Conservation (phyloP, 768 basidiomycete genomes). For the Mycena vulgaris region DNA sequence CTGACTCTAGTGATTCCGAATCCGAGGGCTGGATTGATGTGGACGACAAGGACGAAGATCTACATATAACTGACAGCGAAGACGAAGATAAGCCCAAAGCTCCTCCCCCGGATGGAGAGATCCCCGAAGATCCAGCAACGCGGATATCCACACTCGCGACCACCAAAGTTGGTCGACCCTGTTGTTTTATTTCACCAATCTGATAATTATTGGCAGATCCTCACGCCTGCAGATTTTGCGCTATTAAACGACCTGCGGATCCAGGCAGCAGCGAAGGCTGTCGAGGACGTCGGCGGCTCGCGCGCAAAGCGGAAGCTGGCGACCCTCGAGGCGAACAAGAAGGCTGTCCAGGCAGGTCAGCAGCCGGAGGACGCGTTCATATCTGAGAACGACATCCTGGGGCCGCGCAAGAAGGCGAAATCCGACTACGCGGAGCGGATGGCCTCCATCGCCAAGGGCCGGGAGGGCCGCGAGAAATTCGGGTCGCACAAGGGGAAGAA, state of each 20-base stretch:
- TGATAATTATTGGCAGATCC: conserved; percentile 71
- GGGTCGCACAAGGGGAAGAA: conserved; percentile 94
- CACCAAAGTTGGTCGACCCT: conserved; percentile 71
- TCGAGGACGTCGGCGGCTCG: conserved; percentile 78
- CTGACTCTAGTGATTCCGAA: conserved; percentile 72
- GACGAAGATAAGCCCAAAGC: conserved; percentile 73
- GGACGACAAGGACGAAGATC: conserved; percentile 69
- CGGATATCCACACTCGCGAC: conserved; percentile 81
- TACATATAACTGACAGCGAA: conserved; percentile 91
- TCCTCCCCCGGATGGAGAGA: conserved; percentile 47
- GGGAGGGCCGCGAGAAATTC: conserved; percentile 96
- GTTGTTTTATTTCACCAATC: neutral
- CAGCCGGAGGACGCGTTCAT: conserved; percentile 75
- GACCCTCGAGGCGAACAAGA: conserved; percentile 80
- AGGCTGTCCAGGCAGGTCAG: conserved; percentile 62
- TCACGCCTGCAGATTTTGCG: conserved; percentile 97
- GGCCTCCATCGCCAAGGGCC: conserved; percentile 91
- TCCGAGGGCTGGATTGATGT: conserved; percentile 89
- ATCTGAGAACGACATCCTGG: conserved; percentile 93
- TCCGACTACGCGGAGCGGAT: conserved; percentile 95
- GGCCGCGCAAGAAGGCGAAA: conserved; percentile 94
- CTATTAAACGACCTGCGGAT: conserved; percentile 90
- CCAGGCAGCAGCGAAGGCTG: conserved; percentile 80
- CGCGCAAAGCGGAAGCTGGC: conserved; percentile 93
- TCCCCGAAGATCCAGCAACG: conserved; percentile 47